Evolutionary conservation across 345 rosid species (phyloP), one percentile per base, ranked within the genome.

Genomic region (Aquilaria malaccensis): DNA sequence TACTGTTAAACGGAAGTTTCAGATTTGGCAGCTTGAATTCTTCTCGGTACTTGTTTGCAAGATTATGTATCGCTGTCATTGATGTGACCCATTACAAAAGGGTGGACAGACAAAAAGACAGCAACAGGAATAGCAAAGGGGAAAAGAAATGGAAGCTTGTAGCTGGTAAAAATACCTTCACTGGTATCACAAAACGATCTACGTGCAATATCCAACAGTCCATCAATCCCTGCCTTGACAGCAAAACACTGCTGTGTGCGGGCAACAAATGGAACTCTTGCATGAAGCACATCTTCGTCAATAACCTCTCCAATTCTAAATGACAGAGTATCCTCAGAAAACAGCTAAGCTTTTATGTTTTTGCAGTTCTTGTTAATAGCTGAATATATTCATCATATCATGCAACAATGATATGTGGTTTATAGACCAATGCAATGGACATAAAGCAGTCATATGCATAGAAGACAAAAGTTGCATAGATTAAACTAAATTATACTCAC

Each of bases 161-260:
- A 70, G 54, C 69, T 52, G 41, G 41, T 61, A 61, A 59, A 59
- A 67, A 74, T 62, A 87, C 98, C 98, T 93, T 93, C 96, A 73
- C 98, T 87, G 45, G 92, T 89, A 73, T 93, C 96, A 70, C 98
- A 89, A 76, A 93, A 93, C 58, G 90, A 84, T 79, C 94, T 93
- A 67, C 96, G 68, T 52, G 96, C 96, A 59, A 93, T 83, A 84
- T 89, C 98, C 70, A 93, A 52, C 65, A 89, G 88, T 22, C 97
- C 98, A 78, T 93, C 98, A 62, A 87, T 87, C 54, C 98, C 96
- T 43, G 95, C 85, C 78, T 87, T 89, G 69, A 93, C 85, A 77
- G 97, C 98, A 79, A 93, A 93, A 78, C 97, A 93, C 77, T 93
- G 98, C 72, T 93, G 97, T 64, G 98, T 87, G 62, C 95, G 96